A percentile compares a stretch with the other conserved stretches of the same genome.
phyloP scores from a whole-genome alignment of 2,329 filamentous ascomycete genomes.

The Tricladium varicosporioides region DNA sequence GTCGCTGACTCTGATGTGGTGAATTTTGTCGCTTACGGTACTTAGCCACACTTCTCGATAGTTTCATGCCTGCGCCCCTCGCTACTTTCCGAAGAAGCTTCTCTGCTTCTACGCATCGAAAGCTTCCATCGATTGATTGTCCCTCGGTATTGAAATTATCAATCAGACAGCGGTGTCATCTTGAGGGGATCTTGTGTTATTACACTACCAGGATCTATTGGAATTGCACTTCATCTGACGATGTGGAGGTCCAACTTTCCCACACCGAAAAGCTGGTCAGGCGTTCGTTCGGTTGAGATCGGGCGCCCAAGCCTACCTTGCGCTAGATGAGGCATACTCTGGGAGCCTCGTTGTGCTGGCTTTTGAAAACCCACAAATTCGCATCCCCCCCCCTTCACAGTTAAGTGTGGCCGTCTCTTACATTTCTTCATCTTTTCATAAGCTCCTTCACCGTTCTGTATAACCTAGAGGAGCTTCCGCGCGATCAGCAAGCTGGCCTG shows the following conservation, averaged over 20 bases:
- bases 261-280: slow-evolving; percentile 16
- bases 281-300: slow-evolving; percentile 13
- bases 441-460: not conserved
- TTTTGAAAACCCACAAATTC: not conserved
- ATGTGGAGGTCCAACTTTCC: not conserved
- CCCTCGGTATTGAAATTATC: no score
- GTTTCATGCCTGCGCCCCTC: not conserved
- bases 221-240: not conserved
- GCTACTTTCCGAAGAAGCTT: not conserved
- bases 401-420: slow-evolving; percentile 1
- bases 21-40: slow-evolving; percentile 1
- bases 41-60: not conserved
- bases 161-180: no score
- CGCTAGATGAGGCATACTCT: not conserved
- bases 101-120: not conserved
- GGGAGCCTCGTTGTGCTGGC: not conserved
- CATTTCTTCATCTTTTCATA: not conserved
- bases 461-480: not conserved
- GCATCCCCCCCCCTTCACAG: not conserved
- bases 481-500: not conserved
- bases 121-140: not conserved
- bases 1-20: not conserved
- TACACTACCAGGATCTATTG: not conserved
- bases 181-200: not conserved
- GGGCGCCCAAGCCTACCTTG: not conserved